These are phyloP conservation scores for Aurinia saxatilis DNA, from an alignment of 345 rosid genomes.

Conservation along the genomic window DNA sequence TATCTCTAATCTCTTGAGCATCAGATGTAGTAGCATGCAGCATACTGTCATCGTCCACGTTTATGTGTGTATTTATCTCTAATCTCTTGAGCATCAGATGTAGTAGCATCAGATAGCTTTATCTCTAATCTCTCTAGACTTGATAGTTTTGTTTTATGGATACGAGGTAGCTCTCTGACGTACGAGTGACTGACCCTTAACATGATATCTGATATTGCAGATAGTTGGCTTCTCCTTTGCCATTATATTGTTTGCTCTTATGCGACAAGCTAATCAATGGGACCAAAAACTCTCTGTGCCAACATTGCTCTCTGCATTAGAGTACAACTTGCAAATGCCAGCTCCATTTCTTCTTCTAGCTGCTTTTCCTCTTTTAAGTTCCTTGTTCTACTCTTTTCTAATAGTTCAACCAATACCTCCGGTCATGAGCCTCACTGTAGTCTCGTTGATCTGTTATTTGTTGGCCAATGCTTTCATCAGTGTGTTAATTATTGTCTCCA, in stretches of 20 bases:
- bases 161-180: background rate
- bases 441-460: conserved; percentile 65
- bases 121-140: background rate
- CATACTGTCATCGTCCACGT: too few relatives aligned
- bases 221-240: conserved; percentile 37
- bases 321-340: conserved; percentile 74
- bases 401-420: conserved; percentile 70
- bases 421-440: conserved; percentile 47
- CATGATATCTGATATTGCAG: conserved; percentile 21
- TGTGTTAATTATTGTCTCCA: conserved; percentile 55
- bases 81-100: conserved; percentile 6
- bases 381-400: conserved; percentile 51
- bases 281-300: conserved; percentile 62
- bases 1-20: conserved; percentile 5
- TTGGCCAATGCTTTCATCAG: conserved; percentile 63
- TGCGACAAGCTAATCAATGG: conserved; percentile 79
- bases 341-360: conserved; percentile 58
- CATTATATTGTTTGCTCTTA: conserved; percentile 71
- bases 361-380: conserved; percentile 44
- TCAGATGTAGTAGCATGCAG: background rate
- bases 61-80: too few relatives aligned
- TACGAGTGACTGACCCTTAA: conserved; percentile 14
- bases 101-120: too few relatives aligned
- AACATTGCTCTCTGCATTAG: conserved; percentile 64
- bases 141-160: background rate